Evolutionary conservation across 192 early-diverging fungal genomes (phyloP).

Genomic region (Podila clonocystis): DNA sequence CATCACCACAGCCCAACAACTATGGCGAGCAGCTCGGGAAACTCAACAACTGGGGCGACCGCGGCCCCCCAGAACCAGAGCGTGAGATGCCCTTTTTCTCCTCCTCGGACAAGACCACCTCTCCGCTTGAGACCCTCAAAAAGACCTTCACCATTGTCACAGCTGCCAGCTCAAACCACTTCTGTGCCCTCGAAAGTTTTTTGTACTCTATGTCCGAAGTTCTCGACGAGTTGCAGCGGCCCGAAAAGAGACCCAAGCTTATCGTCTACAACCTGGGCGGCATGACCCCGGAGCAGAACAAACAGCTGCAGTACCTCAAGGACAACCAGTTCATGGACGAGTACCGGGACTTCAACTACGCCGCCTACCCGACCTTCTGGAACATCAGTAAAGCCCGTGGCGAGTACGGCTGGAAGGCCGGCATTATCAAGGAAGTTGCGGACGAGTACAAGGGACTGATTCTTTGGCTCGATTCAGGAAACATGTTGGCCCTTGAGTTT

Average conservation of each 20-base stretch:
- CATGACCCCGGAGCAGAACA: constrained; percentile 52
- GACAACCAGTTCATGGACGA: constrained; percentile 55
- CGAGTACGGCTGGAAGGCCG: constrained; percentile 67
- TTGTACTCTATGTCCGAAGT: constrained; percentile 55
- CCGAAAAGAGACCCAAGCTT: constrained; percentile 47
- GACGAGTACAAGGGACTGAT: constrained; percentile 53
- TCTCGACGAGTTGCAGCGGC: constrained; percentile 35
- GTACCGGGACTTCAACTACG: constrained; percentile 54
- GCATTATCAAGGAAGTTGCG: constrained; percentile 60
- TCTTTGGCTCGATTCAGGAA: constrained; percentile 64
- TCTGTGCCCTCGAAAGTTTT: constrained; percentile 60
- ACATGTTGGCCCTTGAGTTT: constrained; percentile 56
- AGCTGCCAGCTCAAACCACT: constrained; percentile 60
- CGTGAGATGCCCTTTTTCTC: constrained; percentile 28
- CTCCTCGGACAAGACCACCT: constrained; percentile 10
- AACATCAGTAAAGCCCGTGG: constrained; percentile 53
- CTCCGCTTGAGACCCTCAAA: constrained; percentile 28
- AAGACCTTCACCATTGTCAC: constrained; percentile 62
- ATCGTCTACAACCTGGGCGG: constrained; percentile 63
- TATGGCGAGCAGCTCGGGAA: too few species aligned
- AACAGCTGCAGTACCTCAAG: constrained; percentile 47
- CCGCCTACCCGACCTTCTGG: constrained; percentile 60
- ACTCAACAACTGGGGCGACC: not conserved
- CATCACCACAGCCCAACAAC: too few species aligned
- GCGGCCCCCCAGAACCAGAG: constrained; percentile 19